Percentiles rank a stretch among this genome's conserved stretches.
Conservation (phyloP, 768 basidiomycete genomes). For the Mycena rosella region DNA sequence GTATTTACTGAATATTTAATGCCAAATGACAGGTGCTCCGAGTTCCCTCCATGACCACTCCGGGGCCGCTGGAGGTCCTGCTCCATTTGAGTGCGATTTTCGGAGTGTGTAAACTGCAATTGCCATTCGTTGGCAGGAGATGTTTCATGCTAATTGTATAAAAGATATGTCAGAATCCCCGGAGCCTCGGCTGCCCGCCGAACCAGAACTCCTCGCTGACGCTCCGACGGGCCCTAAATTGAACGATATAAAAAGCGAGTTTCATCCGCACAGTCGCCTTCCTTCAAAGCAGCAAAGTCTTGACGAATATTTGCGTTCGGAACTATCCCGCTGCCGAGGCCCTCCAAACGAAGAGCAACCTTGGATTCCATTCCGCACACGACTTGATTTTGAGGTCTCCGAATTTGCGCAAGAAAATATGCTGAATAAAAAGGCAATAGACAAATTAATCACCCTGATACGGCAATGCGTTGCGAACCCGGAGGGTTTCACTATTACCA, state of each 20-base stretch:
- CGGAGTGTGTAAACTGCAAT: not conserved
- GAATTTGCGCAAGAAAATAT: constrained; percentile 3
- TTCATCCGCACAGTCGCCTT: not conserved
- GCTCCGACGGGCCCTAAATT: not conserved
- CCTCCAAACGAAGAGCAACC: not conserved
- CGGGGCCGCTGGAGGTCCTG: not conserved
- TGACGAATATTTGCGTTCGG: not conserved
- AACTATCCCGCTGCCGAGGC: not conserved
- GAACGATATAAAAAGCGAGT: not conserved
- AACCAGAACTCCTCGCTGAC: not conserved
- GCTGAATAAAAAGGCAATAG: not conserved
- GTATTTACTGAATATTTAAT: too few species aligned
- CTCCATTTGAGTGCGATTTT: not conserved
- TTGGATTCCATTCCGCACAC: constrained; percentile 1
- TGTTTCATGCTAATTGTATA: not conserved
- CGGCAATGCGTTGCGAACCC: not conserved
- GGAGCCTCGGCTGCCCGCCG: not conserved
- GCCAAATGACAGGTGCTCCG: not conserved
- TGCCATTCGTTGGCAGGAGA: not conserved
- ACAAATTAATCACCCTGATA: constrained; percentile 1
- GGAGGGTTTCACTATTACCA: not conserved
- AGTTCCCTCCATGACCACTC: not conserved
- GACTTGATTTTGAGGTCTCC: constrained; percentile 5
- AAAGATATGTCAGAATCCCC: not conserved
- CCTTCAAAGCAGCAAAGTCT: not conserved